phyloP scores from a whole-genome alignment of 306 rosid genomes.

The Vigna hirtella region DNA sequence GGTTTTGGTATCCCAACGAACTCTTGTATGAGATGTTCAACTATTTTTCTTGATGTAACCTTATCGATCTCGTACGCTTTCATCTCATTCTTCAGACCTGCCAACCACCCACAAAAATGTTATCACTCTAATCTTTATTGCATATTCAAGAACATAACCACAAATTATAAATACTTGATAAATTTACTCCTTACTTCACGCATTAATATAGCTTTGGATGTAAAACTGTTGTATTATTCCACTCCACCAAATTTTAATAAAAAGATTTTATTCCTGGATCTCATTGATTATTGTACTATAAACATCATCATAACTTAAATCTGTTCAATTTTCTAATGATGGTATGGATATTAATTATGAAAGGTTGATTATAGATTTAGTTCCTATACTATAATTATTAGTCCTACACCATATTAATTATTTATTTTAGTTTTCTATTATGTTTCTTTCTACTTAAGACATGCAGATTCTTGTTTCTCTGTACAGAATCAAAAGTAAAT shows the following conservation, averaged over 20 bases:
- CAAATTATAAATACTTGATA: not conserved
- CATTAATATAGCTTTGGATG: too few species aligned
- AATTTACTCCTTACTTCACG: not conserved
- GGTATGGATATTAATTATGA: not conserved
- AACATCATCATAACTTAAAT: not conserved
- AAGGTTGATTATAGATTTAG: not conserved
- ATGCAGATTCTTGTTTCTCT: too few species aligned
- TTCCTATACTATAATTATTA: not conserved
- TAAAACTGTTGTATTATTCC: not conserved
- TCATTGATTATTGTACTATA: not conserved
- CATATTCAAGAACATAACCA: not conserved
- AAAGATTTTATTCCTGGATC: not conserved
- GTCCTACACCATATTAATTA: too few species aligned
- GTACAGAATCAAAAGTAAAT: not conserved
- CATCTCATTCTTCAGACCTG: constrained; percentile 70
- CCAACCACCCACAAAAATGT: constrained; percentile 26
- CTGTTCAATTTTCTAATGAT: not conserved
- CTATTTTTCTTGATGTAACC: constrained; percentile 73
- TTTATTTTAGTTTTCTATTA: too few species aligned
- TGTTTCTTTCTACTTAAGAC: too few species aligned
- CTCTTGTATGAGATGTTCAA: constrained; percentile 70
- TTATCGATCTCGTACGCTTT: constrained; percentile 75
- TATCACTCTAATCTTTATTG: not conserved
- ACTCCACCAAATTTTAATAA: not conserved
- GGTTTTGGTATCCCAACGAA: constrained; percentile 60